phyloP scores from a whole-genome alignment of 2,329 filamentous ascomycete genomes.

The Fonsecaea multimorphosa region DNA sequence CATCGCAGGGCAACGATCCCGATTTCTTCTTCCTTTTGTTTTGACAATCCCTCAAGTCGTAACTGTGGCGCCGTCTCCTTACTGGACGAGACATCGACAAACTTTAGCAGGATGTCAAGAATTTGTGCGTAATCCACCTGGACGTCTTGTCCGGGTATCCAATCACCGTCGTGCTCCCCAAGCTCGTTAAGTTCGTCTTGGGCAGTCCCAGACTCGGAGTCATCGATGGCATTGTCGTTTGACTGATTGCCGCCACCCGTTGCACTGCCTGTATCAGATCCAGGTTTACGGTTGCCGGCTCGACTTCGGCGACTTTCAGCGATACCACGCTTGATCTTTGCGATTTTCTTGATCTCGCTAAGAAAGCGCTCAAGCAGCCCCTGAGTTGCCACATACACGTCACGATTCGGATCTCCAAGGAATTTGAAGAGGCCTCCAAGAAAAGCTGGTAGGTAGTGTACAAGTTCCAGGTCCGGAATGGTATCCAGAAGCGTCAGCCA shows the following conservation, averaged over 20 bases:
- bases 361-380: conserved; percentile 87
- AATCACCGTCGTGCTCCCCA: conserved; percentile 79
- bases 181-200: conserved; percentile 65
- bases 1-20: conserved; percentile 88
- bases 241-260: conserved; percentile 29
- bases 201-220: conserved; percentile 53
- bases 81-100: conserved; percentile 64
- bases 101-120: conserved; percentile 86
- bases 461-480: conserved; percentile 93
- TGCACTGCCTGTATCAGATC: conserved; percentile 43
- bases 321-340: conserved; percentile 88
- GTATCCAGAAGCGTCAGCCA: conserved; percentile 96
- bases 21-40: conserved; percentile 78
- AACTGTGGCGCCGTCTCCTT: conserved; percentile 34
- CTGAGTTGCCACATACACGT: conserved; percentile 95
- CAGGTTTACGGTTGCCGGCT: conserved; percentile 26
- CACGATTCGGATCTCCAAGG: conserved; percentile 84
- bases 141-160: conserved; percentile 96
- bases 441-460: conserved; percentile 90
- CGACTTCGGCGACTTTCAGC: conserved; percentile 82
- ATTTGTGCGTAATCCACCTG: conserved; percentile 92
- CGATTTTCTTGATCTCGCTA: conserved; percentile 91
- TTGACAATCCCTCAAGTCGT: conserved; percentile 40
- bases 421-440: conserved; percentile 88
- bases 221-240: conserved; percentile 42